A percentile compares a stretch with the other conserved stretches of the same genome.
These are phyloP conservation scores for Tetragonia tetragonoides DNA, from an alignment of 148 eudicot species.

Conservation along the genomic window DNA sequence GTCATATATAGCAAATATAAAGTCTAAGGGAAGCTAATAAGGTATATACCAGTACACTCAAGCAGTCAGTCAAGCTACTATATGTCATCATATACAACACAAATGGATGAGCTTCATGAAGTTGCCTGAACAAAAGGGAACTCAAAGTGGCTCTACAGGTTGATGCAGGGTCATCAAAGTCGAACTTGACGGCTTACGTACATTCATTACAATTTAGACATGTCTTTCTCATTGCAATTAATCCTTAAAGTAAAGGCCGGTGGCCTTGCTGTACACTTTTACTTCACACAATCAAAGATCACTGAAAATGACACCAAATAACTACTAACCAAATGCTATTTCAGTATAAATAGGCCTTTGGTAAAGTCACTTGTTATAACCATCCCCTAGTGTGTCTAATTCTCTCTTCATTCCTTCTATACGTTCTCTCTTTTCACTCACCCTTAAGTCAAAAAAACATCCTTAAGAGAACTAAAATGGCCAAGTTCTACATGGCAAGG, in stretches of 20 bases:
- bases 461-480: slow-evolving; percentile 25
- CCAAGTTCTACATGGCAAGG: slow-evolving; percentile 31
- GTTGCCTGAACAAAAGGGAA: slow-evolving; percentile 11
- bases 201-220: not conserved
- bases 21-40: no score
- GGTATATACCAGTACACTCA: no score
- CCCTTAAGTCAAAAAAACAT: not conserved
- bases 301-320: no score
- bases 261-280: not conserved
- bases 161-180: not conserved
- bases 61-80: no score
- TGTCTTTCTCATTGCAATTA: not conserved
- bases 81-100: not conserved
- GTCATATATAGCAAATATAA: no score
- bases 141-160: not conserved
- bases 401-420: not conserved
- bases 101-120: not conserved
- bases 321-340: no score
- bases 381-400: not conserved
- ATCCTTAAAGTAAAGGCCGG: slow-evolving; percentile 4
- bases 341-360: not conserved
- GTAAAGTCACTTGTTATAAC: not conserved
- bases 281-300: not conserved
- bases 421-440: no score
- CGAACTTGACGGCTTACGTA: not conserved